Percentiles rank a stretch among this genome's conserved stretches.
These are phyloP conservation scores for Ceratocystis albifundus DNA, from an alignment of 2,329 filamentous ascomycete genomes.

Conservation along the genomic window DNA sequence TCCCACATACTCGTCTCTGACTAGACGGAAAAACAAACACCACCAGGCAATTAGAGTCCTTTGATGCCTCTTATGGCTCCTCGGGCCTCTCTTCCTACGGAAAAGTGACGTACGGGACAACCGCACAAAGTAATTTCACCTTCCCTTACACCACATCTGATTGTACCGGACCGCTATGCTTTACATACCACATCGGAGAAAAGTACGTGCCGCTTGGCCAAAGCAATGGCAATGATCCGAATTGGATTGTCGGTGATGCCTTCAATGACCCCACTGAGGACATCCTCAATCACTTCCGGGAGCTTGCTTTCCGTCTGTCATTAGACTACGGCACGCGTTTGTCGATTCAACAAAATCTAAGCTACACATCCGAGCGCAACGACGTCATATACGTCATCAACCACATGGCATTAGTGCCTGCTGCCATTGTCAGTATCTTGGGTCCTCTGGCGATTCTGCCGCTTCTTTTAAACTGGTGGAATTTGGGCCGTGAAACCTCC, in stretches of 20 bases:
- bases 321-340: not conserved
- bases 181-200: not conserved
- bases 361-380: not conserved
- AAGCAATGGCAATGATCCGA: not conserved
- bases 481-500: not conserved
- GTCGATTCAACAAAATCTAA: not conserved
- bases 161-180: not conserved
- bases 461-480: not conserved
- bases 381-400: slow-evolving; percentile 5
- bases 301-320: not conserved
- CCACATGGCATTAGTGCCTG: not conserved
- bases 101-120: not conserved
- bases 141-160: not conserved
- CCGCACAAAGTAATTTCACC: not conserved
- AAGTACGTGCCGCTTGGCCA: not conserved
- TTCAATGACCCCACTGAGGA: not conserved
- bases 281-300: not conserved
- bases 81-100: not conserved
- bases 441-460: not conserved
- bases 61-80: not conserved
- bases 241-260: not conserved
- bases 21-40: not conserved
- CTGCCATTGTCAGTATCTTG: not conserved
- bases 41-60: not conserved
- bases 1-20: not conserved